A percentile compares a stretch with the other conserved stretches of the same genome.
Conservation (phyloP, 2,329 filamentous ascomycete genomes). For the Curvularia hawaiiensis region DNA sequence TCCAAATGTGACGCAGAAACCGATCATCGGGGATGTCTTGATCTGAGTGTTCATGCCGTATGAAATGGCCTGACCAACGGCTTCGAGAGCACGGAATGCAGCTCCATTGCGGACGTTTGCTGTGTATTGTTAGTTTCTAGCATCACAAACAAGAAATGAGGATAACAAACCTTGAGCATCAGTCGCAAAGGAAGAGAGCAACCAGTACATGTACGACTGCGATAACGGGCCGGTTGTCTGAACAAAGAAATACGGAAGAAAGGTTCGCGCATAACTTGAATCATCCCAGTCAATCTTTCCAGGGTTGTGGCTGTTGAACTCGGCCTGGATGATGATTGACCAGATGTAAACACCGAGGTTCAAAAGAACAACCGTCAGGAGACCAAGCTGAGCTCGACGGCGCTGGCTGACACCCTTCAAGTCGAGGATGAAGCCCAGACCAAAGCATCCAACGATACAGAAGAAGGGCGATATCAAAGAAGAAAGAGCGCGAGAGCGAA, state of each 20-base stretch:
- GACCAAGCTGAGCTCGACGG: conserved; percentile 53
- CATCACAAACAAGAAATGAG: background rate
- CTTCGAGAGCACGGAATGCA: conserved; percentile 37
- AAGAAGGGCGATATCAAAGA: conserved; percentile 56
- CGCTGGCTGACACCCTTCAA: conserved; percentile 67
- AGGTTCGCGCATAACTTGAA: conserved; percentile 49
- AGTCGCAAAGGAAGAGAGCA: conserved; percentile 38
- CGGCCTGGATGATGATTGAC: conserved; percentile 56
- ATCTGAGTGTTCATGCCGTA: conserved; percentile 41
- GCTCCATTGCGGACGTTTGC: conserved; percentile 34
- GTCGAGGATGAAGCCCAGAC: conserved; percentile 63
- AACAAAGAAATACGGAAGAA: conserved; percentile 57
- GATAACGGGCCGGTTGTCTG: conserved; percentile 49
- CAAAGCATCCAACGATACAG: conserved; percentile 58
- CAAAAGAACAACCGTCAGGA: conserved; percentile 53
- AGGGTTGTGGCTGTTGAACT: conserved; percentile 48
- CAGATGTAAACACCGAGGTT: conserved; percentile 58
- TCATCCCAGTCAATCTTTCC: conserved; percentile 56
- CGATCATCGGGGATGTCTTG: conserved; percentile 33
- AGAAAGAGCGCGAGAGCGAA: conserved; percentile 53
- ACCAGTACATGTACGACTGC: conserved; percentile 42
- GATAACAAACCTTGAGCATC: conserved; percentile 28
- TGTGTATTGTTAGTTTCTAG: conserved; percentile 12
- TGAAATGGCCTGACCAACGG: conserved; percentile 35
- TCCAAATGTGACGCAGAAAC: conserved; percentile 42